Evolutionary conservation across 176 grass and related monocot species (phyloP).

Genomic region (Pontederia crassipes): DNA sequence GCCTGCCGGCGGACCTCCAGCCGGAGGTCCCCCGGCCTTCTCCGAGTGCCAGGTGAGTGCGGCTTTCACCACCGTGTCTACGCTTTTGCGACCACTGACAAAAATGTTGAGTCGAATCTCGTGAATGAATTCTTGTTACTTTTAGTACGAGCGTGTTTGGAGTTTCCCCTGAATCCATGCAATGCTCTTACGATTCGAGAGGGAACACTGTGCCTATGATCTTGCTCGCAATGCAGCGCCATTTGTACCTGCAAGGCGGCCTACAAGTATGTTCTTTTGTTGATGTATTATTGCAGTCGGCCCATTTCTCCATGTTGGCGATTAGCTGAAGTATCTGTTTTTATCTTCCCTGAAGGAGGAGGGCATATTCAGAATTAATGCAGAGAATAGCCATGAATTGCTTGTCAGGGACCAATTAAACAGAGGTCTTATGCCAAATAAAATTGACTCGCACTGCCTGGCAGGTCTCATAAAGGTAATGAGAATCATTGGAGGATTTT

Average conservation of each 20-base stretch:
- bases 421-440: constrained; percentile 52
- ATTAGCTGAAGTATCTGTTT: too few species aligned
- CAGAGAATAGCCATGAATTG: constrained; percentile 63
- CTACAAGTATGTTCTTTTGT: constrained; percentile 48
- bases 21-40: constrained; percentile 40
- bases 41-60: constrained; percentile 64
- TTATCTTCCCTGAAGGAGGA: constrained; percentile 44
- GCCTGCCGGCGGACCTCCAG: constrained; percentile 62
- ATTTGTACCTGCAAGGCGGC: constrained; percentile 51
- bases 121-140: constrained; percentile 2
- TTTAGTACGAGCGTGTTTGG: constrained; percentile 69
- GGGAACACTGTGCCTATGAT: constrained; percentile 76
- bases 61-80: constrained; percentile 19
- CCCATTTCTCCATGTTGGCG: too few species aligned
- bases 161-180: constrained; percentile 73
- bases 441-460: constrained; percentile 69
- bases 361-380: constrained; percentile 89
- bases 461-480: constrained; percentile 84
- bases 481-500: too few species aligned
- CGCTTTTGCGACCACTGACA: too few species aligned
- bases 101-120: too few species aligned
- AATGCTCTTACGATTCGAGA: constrained; percentile 65
- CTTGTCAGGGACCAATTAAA: constrained; percentile 61
- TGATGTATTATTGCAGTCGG: too few species aligned
- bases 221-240: constrained; percentile 57